phyloP scores from a whole-genome alignment of 2,329 filamentous ascomycete genomes.

The Diaporthe nobilis region DNA sequence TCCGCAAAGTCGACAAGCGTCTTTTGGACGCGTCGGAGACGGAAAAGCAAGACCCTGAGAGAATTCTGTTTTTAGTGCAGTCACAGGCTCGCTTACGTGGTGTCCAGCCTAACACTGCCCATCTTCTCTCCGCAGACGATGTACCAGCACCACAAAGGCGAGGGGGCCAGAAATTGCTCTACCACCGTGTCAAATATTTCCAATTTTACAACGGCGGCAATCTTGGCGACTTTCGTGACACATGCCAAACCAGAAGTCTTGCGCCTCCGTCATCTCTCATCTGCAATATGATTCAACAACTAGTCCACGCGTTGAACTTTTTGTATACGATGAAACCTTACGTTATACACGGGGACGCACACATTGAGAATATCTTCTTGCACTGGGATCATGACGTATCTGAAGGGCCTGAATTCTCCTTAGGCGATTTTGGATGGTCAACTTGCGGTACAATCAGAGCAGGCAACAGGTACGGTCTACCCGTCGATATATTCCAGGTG shows the following conservation, averaged over 20 bases:
- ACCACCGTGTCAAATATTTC: slow-evolving; percentile 7
- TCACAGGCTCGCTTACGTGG: neutral
- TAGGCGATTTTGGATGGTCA: slow-evolving; percentile 8
- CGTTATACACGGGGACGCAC: neutral
- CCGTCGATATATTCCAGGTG: neutral
- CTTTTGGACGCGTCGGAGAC: neutral
- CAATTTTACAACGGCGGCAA: neutral
- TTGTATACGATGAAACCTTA: neutral
- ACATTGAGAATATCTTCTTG: neutral
- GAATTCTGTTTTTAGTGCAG: neutral
- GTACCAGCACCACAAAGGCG: neutral
- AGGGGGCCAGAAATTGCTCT: neutral
- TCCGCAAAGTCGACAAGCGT: neutral
- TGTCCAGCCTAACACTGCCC: neutral
- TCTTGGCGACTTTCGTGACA: neutral
- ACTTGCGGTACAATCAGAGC: neutral
- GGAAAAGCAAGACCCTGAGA: neutral
- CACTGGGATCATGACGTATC: neutral
- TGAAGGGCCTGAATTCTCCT: neutral
- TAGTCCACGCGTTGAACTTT: neutral
- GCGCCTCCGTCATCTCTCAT: neutral
- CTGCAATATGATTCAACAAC: neutral
- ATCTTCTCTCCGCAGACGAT: neutral
- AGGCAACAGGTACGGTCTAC: neutral
- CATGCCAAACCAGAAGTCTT: neutral